Conservation (phyloP, 192 early-diverging fungal genomes). For the Spizellomyces punctatus region DNA sequence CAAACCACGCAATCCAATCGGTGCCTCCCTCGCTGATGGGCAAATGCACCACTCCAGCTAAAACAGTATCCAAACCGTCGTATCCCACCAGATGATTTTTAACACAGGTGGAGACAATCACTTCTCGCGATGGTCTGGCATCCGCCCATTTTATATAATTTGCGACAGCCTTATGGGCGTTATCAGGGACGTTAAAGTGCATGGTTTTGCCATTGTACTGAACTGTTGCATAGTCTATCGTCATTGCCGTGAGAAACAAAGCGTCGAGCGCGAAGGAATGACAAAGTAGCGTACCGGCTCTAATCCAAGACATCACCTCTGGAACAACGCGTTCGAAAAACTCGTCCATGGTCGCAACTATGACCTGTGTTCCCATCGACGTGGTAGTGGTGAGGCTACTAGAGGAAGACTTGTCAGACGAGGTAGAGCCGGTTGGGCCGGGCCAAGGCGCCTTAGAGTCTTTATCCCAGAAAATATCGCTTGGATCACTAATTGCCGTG, state of each 20-base stretch:
- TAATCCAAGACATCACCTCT: not conserved
- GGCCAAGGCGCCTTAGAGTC: not conserved
- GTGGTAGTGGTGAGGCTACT: not conserved
- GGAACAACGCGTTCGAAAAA: not conserved
- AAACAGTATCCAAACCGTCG: not conserved
- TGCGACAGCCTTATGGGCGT: not conserved
- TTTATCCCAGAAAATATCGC: not conserved
- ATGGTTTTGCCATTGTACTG: not conserved
- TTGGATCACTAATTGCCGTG: not conserved
- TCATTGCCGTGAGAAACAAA: not conserved
- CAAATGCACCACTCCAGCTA: not conserved
- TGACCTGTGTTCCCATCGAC: not conserved
- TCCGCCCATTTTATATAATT: not conserved
- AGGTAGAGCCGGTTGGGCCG: not conserved
- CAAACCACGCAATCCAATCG: constrained; percentile 4
- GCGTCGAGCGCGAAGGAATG: not conserved
- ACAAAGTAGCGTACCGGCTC: not conserved
- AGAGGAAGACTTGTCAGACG: not conserved
- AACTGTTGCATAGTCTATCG: not conserved
- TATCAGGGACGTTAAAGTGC: not conserved
- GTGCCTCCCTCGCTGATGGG: not conserved
- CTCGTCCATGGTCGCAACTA: constrained; percentile 1
- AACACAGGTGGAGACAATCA: not conserved
- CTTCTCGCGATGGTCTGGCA: not conserved
- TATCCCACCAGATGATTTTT: not conserved